These are phyloP conservation scores for Boletus rubropictus DNA, from an alignment of 768 basidiomycete genomes.

Conservation along the genomic window DNA sequence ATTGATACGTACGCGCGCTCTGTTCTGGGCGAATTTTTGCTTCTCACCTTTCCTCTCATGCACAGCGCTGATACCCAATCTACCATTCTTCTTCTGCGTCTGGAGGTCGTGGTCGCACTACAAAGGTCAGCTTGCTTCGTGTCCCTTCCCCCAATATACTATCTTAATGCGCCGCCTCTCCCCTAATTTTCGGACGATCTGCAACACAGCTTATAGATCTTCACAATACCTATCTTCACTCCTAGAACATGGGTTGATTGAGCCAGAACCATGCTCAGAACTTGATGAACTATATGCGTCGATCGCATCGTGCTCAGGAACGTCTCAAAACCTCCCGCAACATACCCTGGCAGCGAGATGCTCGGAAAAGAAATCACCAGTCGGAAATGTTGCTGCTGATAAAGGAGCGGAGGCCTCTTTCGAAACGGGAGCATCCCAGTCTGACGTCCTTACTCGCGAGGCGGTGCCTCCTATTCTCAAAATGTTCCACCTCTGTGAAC, in stretches of 20 bases:
- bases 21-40: not conserved
- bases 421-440: slow-evolving; percentile 1
- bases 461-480: slow-evolving; percentile 49
- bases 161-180: not conserved
- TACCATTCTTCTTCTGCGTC: slow-evolving; percentile 80
- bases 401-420: slow-evolving; percentile 1
- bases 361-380: slow-evolving; percentile 5
- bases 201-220: slow-evolving; percentile 54
- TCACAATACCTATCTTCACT: slow-evolving; percentile 63
- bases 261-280: slow-evolving; percentile 46
- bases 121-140: slow-evolving; percentile 43
- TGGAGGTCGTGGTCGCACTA: slow-evolving; percentile 88
- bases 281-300: slow-evolving; percentile 55
- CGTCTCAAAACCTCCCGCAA: slow-evolving; percentile 6
- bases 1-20: slow-evolving; percentile 57
- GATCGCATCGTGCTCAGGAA: slow-evolving; percentile 18
- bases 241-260: slow-evolving; percentile 48
- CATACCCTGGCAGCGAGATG: slow-evolving; percentile 4
- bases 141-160: not conserved
- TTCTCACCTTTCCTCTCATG: not conserved
- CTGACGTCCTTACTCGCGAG: slow-evolving; percentile 42
- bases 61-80: slow-evolving; percentile 74
- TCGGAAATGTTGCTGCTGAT: not conserved
- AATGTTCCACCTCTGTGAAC: slow-evolving; percentile 41
- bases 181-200: slow-evolving; percentile 1